Evolutionary conservation across 805 yeast species (phyloP), one percentile per base, ranked within the genome.

Genomic region (Phaffomyces opuntiae): DNA sequence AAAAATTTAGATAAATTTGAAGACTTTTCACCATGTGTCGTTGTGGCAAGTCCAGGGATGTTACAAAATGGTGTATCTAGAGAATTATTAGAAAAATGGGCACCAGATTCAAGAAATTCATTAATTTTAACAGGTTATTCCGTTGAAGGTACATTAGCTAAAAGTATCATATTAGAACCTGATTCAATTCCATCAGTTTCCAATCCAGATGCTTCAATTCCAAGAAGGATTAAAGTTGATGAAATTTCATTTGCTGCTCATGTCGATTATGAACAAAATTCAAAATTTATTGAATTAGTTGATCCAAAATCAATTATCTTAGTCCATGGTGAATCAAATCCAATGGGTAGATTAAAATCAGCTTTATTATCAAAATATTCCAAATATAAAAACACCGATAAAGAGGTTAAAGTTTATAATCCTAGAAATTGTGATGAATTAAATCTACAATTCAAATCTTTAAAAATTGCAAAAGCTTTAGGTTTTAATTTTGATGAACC

Each of bases 241-340:
- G 99, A 93, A 64, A 83, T 93, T 5, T 90, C 98, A 1, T 93
- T 93, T 72, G 98, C 99, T n/a, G 99, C 99, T 0, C 99, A 93
- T 65, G 99, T 93, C 21, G 99, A 93, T 62, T 93, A 84, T 64
- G 88, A 86, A 56, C 96, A 93, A 60, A 93, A 93, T 55, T 72
- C 96, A 1, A 87, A 85, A 46, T 93, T 93, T 59, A 93, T 93
- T 48, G 96, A 90, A 54, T 71, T 81, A 49, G 87, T 93, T 3
- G 83, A 84, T 48, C 96, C 99, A 0, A 76, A 76, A 48, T 81
- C 85, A 45, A 86, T 93, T 49, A 88, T 91, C 48, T 73, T 93
- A 45, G 99, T 93, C 3, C 99, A 93, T 64, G 99, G 99, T 12
- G 99, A 93, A 59, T 81, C 93, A 3, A 89, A 87, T 56, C 96